These are phyloP conservation scores for Pyrenophora seminiperda DNA, from an alignment of 2,329 filamentous ascomycete genomes.

Conservation along the genomic window DNA sequence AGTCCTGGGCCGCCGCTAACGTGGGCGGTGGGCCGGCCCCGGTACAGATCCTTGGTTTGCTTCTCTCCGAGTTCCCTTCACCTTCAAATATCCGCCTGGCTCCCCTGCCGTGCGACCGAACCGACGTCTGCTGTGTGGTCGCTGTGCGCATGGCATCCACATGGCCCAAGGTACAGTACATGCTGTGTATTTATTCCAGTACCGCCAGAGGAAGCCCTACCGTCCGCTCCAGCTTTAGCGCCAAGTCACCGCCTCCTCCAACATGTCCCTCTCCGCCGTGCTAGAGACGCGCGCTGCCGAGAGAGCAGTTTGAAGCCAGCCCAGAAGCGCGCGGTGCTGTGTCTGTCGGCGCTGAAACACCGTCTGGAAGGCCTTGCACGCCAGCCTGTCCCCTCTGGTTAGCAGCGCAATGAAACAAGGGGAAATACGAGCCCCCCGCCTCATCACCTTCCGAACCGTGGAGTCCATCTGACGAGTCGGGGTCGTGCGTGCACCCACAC, in stretches of 20 bases:
- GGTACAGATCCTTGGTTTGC: conserved; percentile 15
- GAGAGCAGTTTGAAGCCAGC: conserved; percentile 64
- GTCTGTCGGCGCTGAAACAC: conserved; percentile 76
- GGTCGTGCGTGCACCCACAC: conserved; percentile 17
- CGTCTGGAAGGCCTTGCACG: conserved; percentile 69
- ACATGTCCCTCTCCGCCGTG: conserved; percentile 36
- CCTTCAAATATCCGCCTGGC: neutral
- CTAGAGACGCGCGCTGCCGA: conserved; percentile 32
- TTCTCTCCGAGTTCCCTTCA: conserved; percentile 7
- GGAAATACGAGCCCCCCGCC: conserved; percentile 24
- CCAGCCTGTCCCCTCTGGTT: conserved; percentile 59
- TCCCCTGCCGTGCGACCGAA: neutral
- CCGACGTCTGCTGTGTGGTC: neutral
- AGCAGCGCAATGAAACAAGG: conserved; percentile 15
- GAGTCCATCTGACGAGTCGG: conserved; percentile 18
- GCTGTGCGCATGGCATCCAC: neutral
- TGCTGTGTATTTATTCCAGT: too few species aligned
- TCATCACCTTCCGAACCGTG: conserved; percentile 24
- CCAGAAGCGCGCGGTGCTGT: conserved; percentile 65
- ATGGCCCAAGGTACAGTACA: too few species aligned
- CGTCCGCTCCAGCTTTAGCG: conserved; percentile 5
- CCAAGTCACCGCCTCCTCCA: conserved; percentile 32
- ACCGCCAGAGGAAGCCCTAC: too few species aligned
- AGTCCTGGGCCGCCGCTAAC: conserved; percentile 19
- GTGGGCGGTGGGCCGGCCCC: conserved; percentile 11